These are phyloP conservation scores for Populus trichocarpa DNA, from an alignment of 441 rosid genomes.

Conservation along the genomic window DNA sequence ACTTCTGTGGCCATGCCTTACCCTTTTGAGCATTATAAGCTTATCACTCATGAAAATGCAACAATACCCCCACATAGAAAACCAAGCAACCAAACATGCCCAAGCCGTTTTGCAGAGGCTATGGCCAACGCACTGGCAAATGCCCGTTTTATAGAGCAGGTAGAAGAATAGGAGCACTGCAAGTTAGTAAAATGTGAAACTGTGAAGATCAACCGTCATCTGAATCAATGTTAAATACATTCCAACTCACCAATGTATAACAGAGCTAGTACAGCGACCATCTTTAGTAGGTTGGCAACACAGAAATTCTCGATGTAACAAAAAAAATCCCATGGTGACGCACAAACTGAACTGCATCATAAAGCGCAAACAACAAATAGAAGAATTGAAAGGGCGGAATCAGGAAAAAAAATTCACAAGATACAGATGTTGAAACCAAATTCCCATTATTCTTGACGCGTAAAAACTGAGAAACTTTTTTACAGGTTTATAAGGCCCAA, in stretches of 20 bases:
- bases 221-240: neutral
- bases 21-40: conserved; percentile 21
- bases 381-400: neutral
- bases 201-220: neutral
- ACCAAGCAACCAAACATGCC: conserved; percentile 38
- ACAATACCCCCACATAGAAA: conserved; percentile 29
- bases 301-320: conserved; percentile 54
- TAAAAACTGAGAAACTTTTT: neutral
- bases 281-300: conserved; percentile 45
- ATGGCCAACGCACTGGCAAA: conserved; percentile 40
- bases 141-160: conserved; percentile 38
- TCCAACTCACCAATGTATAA: conserved; percentile 29
- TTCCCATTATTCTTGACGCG: neutral
- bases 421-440: neutral
- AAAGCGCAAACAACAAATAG: neutral
- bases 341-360: conserved; percentile 35
- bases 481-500: neutral
- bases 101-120: conserved; percentile 38
- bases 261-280: conserved; percentile 30
- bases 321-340: conserved; percentile 46
- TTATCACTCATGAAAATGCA: conserved; percentile 33
- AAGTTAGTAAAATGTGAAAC: neutral
- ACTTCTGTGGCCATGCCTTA: conserved; percentile 17
- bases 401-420: neutral
- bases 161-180: conserved; percentile 45